Conservation (phyloP, 345 rosid genomes). For the Dovyalis caffra region DNA sequence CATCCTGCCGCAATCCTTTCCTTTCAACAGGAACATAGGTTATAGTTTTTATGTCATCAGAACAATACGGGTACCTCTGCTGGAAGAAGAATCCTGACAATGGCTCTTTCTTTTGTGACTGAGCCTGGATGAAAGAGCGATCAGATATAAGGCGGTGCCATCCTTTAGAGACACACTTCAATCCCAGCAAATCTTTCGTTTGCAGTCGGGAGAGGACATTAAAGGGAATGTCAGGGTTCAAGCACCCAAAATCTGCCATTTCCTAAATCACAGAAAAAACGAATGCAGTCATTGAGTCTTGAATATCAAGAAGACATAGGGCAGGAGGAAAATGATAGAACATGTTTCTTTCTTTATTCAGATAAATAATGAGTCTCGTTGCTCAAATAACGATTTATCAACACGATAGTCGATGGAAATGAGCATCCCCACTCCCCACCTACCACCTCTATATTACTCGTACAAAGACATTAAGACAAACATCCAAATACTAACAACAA, state of each 20-base stretch:
- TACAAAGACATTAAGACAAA: too few relatives aligned
- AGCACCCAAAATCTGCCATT: slow-evolving; percentile 9
- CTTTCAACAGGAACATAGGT: slow-evolving; percentile 31
- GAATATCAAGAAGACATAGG: neutral
- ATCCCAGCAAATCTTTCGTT: slow-evolving; percentile 26
- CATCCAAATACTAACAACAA: too few relatives aligned
- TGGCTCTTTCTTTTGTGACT: slow-evolving; percentile 26
- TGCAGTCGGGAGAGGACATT: slow-evolving; percentile 38
- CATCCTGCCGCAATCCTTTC: slow-evolving; percentile 12
- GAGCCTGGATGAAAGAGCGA: slow-evolving; percentile 25
- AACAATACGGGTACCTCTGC: slow-evolving; percentile 19
- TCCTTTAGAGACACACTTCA: slow-evolving; percentile 33
- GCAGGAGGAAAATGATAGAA: too few relatives aligned
- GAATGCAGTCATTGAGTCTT: neutral
- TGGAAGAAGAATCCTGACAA: slow-evolving; percentile 42
- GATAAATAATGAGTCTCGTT: too few relatives aligned
- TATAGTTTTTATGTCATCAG: slow-evolving; percentile 26
- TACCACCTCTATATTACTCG: too few relatives aligned
- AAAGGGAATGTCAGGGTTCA: slow-evolving; percentile 24
- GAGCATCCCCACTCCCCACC: too few relatives aligned
- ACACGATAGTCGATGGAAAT: too few relatives aligned
- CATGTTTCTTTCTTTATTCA: too few relatives aligned
- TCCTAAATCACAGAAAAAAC: slow-evolving; percentile 4
- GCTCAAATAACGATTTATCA: too few relatives aligned
- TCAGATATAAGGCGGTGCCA: slow-evolving; percentile 32